Conservation (phyloP, 2,329 filamentous ascomycete genomes). For the Aureobasidium sp. region DNA sequence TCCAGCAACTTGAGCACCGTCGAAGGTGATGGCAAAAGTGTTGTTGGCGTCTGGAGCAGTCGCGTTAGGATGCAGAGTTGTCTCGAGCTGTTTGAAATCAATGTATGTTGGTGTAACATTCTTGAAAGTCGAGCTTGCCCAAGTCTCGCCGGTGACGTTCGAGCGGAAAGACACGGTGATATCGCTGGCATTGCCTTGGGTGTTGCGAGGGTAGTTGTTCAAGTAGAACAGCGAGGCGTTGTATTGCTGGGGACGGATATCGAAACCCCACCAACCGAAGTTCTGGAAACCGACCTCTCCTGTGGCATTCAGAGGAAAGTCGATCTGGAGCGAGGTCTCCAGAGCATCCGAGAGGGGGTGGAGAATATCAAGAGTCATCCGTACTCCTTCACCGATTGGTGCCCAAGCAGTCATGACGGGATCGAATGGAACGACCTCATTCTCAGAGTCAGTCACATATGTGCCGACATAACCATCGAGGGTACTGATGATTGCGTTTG, state of each 20-base stretch:
- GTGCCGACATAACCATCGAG: slow-evolving; percentile 19
- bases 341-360: slow-evolving; percentile 38
- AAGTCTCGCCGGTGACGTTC: slow-evolving; percentile 34
- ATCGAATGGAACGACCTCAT: slow-evolving; percentile 24
- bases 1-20: slow-evolving; percentile 32
- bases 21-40: slow-evolving; percentile 42
- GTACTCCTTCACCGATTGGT: slow-evolving; percentile 26
- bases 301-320: slow-evolving; percentile 27
- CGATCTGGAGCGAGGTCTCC: slow-evolving; percentile 35
- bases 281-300: slow-evolving; percentile 41
- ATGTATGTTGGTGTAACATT: slow-evolving; percentile 15
- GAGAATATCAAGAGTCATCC: slow-evolving; percentile 31
- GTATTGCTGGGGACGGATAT: slow-evolving; percentile 40
- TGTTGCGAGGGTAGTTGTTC: slow-evolving; percentile 26
- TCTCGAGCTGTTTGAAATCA: slow-evolving; percentile 22
- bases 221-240: slow-evolving; percentile 43
- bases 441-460: slow-evolving; percentile 21
- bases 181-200: slow-evolving; percentile 26
- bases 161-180: slow-evolving; percentile 34
- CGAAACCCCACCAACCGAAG: slow-evolving; percentile 44
- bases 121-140: slow-evolving; percentile 27
- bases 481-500: slow-evolving; percentile 16
- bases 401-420: slow-evolving; percentile 22
- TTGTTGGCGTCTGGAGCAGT: slow-evolving; percentile 42
- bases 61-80: slow-evolving; percentile 34